phyloP scores from a whole-genome alignment of 208 protist species.

The Trypanosoma avium region DNA sequence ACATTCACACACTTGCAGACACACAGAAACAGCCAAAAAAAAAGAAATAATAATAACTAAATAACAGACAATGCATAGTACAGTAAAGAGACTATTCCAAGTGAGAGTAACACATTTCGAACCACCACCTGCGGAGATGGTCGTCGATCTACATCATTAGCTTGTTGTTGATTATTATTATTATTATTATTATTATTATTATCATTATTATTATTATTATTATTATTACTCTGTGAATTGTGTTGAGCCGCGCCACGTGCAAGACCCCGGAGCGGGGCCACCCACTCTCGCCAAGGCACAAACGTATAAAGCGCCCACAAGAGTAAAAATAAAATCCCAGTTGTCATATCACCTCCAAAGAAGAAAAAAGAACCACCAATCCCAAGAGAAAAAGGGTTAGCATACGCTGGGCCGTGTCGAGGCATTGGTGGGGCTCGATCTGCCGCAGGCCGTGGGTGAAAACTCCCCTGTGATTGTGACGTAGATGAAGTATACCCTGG shows the following conservation, averaged over 20 bases:
- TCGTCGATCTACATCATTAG: neutral
- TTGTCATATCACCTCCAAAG: conserved; percentile 31
- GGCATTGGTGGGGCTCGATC: conserved; percentile 49
- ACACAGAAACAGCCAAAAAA: too few species aligned
- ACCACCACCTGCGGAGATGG: neutral
- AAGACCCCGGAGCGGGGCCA: too few species aligned
- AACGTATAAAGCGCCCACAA: conserved; percentile 50
- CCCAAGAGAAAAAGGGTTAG: conserved; percentile 33
- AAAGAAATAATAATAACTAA: neutral
- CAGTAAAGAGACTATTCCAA: conserved; percentile 14
- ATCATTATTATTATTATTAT: too few species aligned
- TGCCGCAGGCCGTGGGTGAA: neutral
- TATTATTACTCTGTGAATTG: too few species aligned
- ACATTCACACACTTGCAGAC: too few species aligned
- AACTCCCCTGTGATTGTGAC: neutral
- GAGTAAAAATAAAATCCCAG: conserved; percentile 32
- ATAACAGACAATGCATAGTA: neutral
- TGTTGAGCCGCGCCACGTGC: too few species aligned
- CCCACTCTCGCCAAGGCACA: conserved; percentile 46
- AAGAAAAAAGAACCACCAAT: conserved; percentile 55
- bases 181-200: too few species aligned
- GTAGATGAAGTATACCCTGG: too few species aligned
- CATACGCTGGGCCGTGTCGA: conserved; percentile 7
- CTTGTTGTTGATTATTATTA: neutral
- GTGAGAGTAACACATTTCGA: conserved; percentile 11